Evolutionary conservation across 345 rosid species (phyloP), one percentile per base, ranked within the genome.

Genomic region (Punica granatum): DNA sequence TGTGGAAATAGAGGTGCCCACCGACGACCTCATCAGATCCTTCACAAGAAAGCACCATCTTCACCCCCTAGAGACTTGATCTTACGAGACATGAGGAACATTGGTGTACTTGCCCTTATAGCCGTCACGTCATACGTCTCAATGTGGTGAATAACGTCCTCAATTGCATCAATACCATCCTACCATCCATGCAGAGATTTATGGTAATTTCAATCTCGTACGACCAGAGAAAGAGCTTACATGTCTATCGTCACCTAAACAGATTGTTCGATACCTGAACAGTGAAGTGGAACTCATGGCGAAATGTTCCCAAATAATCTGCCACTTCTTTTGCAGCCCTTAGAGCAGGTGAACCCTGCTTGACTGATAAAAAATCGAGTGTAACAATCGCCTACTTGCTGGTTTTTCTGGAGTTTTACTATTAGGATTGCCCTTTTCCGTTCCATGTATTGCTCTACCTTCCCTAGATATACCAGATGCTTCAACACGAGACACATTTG

Each of bases 41-140:
- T 76, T 93, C 98, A 53, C 96, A 96, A n/a, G 98, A 93, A 46
- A 93, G 78, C 71, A 93, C 98, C 98, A 90, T 90, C 86, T 93
- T 93, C 33, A 93, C 96, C 25, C 98, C 97, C 6, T n/a, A 89
- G 81, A 7, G 98, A 83, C 82, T 93, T 93, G 36, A 93, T 93
- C 87, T 90, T 93, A 10, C 98, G 74, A 0, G 97, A 73, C 94
- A 93, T 86, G 14, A 90, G 87, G 60, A 93, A 93, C 97, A 93
- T 93, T 0, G 97, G 98, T 1, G 92, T 89, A 73, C 96, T 89
- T 28, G 97, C 98, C 74, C 97, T 83, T 56, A 93, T 85, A 0
- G 98, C 82, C 0, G 97, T 93, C 48, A 90, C 98, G 63, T 93
- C 98, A 44, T 90, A 93, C 1, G 96, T 90, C 76, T 93, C 96